phyloP scores from a whole-genome alignment of 176 grass and related monocot genomes.

The Aegilops longissima region DNA sequence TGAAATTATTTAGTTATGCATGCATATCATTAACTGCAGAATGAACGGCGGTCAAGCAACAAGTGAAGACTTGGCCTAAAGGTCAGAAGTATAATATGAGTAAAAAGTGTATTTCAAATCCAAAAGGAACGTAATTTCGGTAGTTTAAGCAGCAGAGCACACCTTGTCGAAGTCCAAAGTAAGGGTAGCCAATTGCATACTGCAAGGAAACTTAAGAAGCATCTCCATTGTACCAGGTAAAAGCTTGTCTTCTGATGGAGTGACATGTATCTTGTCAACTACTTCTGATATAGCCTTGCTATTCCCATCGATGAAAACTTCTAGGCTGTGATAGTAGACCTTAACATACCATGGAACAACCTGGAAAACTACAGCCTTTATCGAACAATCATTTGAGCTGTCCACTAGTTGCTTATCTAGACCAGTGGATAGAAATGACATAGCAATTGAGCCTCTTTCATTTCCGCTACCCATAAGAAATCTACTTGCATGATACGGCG shows the following conservation, averaged over 20 bases:
- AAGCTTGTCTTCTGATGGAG: slow-evolving; percentile 91
- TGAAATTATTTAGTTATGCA: neutral
- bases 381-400: slow-evolving; percentile 56
- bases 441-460: slow-evolving; percentile 94
- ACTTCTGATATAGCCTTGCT: slow-evolving; percentile 63
- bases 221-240: slow-evolving; percentile 90
- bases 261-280: slow-evolving; percentile 82
- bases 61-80: neutral
- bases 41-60: neutral
- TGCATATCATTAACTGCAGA: neutral
- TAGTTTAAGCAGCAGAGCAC: slow-evolving; percentile 35
- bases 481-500: slow-evolving; percentile 71
- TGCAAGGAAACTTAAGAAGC: slow-evolving; percentile 70
- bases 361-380: slow-evolving; percentile 77
- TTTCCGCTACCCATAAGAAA: slow-evolving; percentile 99
- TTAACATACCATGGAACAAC: slow-evolving; percentile 99
- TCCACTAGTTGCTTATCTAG: slow-evolving; percentile 44
- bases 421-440: slow-evolving; percentile 72
- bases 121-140: neutral
- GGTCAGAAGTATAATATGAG: slow-evolving; percentile 13
- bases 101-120: slow-evolving; percentile 14
- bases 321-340: slow-evolving; percentile 90
- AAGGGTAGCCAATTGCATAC: slow-evolving; percentile 65
- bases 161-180: slow-evolving; percentile 98
- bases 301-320: slow-evolving; percentile 78